Evolutionary conservation across 345 rosid genomes (phyloP).

Genomic region (Populus davidiana): DNA sequence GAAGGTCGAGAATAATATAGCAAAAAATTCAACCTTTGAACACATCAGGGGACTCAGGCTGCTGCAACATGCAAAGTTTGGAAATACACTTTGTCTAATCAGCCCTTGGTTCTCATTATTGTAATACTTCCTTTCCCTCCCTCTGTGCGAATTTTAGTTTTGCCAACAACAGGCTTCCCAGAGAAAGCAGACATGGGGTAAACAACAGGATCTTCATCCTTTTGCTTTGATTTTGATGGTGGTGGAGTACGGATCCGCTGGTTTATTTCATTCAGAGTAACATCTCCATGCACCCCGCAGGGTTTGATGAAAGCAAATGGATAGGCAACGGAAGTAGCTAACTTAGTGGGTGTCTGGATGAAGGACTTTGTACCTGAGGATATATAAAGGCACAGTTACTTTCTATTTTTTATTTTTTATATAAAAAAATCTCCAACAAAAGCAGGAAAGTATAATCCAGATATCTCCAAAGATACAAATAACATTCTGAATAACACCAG

Average conservation of each 20-base stretch:
- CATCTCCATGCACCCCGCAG: conserved; percentile 78
- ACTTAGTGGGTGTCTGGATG: conserved; percentile 56
- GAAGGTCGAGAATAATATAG: conserved; percentile 25
- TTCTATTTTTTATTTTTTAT: background rate
- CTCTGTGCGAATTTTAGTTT: conserved; percentile 93
- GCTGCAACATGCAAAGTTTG: conserved; percentile 18
- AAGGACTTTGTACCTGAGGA: conserved; percentile 67
- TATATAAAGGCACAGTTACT: conserved; percentile 5
- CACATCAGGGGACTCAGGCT: conserved; percentile 14
- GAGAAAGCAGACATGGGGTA: conserved; percentile 95
- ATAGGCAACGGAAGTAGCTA: conserved; percentile 73
- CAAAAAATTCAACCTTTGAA: conserved; percentile 19
- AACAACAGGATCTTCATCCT: conserved; percentile 46
- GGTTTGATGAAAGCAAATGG: conserved; percentile 97
- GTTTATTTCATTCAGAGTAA: conserved; percentile 95
- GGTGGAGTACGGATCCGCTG: conserved; percentile 73
- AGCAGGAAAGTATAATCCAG: background rate
- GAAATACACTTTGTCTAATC: conserved; percentile 17
- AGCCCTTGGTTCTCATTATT: conserved; percentile 92
- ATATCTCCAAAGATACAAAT: background rate
- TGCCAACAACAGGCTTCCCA: conserved; percentile 97
- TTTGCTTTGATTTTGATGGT: conserved; percentile 48
- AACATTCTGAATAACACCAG: background rate
- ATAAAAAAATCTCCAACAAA: background rate
- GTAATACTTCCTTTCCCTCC: conserved; percentile 99